Evolutionary conservation across 495 filamentous ascomycete genomes (phyloP).

Genomic region (Ascobolus immersus): DNA sequence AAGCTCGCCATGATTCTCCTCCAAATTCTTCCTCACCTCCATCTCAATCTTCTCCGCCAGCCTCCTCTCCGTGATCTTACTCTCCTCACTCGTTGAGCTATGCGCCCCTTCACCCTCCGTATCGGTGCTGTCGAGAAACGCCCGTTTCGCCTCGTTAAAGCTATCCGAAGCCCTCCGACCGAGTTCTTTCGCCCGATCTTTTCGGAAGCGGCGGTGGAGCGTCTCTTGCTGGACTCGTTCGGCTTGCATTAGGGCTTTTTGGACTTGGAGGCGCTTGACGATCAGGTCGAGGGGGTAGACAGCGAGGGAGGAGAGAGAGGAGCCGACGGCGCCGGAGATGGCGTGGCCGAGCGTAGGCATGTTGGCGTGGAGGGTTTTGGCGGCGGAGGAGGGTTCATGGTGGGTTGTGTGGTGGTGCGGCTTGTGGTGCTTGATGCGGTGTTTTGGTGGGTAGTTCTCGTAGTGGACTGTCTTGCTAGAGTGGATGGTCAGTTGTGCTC

Average conservation of each 20-base stretch:
- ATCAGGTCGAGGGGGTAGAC: conserved; percentile 72
- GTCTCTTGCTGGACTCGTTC: conserved; percentile 8
- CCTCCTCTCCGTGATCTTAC: neutral
- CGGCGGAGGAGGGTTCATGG: neutral
- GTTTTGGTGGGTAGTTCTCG: no score
- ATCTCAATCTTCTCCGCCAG: neutral
- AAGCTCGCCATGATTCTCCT: conserved; percentile 5
- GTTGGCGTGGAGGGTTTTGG: conserved; percentile 10
- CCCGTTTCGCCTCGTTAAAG: neutral
- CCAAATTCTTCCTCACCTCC: conserved; percentile 20
- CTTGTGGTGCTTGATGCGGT: no score
- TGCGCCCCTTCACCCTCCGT: conserved; percentile 5
- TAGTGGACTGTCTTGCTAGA: neutral
- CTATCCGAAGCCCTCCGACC: neutral
- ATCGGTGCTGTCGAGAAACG: neutral
- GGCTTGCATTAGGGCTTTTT: conserved; percentile 29
- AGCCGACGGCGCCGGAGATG: conserved; percentile 49
- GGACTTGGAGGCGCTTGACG: conserved; percentile 62
- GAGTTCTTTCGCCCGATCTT: neutral
- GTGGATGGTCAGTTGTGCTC: neutral
- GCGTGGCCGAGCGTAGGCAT: conserved; percentile 82
- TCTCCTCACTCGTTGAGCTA: neutral
- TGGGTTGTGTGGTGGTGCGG: neutral
- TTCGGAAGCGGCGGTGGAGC: neutral
- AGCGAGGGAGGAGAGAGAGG: conserved; percentile 51